Conservation (phyloP, 192 early-diverging fungal species). For the Allomyces arbusculus region DNA sequence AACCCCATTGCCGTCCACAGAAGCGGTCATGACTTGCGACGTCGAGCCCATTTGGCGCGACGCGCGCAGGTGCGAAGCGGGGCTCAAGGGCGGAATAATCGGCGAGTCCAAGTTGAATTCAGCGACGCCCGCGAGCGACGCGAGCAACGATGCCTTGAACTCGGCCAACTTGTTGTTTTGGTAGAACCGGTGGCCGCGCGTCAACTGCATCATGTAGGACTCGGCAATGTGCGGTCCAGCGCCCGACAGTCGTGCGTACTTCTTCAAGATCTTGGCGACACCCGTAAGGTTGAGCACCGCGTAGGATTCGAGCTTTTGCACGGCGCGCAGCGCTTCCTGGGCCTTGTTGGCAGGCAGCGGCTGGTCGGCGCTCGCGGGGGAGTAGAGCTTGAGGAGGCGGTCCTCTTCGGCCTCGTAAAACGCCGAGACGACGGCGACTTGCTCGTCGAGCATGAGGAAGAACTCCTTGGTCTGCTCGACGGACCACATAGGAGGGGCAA, state of each 20-base stretch:
- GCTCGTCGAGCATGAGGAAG: neutral
- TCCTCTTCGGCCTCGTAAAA: slow-evolving; percentile 9
- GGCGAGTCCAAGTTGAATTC: slow-evolving; percentile 6
- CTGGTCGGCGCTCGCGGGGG: neutral
- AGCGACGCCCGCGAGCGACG: slow-evolving; percentile 24
- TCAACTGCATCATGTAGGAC: slow-evolving; percentile 34
- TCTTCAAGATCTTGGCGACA: slow-evolving; percentile 70
- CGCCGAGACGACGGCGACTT: slow-evolving; percentile 1
- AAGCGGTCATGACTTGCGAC: slow-evolving; percentile 8
- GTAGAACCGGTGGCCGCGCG: slow-evolving; percentile 34
- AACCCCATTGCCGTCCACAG: slow-evolving; percentile 10
- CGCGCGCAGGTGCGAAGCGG: slow-evolving; percentile 5
- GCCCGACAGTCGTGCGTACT: slow-evolving; percentile 52
- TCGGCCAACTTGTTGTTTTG: slow-evolving; percentile 34
- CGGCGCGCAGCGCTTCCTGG: slow-evolving; percentile 31
- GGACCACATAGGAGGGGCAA: neutral
- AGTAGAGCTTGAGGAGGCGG: neutral
- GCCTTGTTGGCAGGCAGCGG: slow-evolving; percentile 9
- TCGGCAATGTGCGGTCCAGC: slow-evolving; percentile 48
- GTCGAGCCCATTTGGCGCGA: neutral
- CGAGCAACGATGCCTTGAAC: slow-evolving; percentile 51
- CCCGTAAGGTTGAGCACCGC: slow-evolving; percentile 73
- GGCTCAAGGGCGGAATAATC: slow-evolving; percentile 6
- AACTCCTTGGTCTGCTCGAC: neutral
- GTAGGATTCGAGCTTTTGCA: slow-evolving; percentile 48